Base-by-base conservation (phyloP, 2,329 filamentous ascomycete species). In the Tolypocladium album region DNA sequence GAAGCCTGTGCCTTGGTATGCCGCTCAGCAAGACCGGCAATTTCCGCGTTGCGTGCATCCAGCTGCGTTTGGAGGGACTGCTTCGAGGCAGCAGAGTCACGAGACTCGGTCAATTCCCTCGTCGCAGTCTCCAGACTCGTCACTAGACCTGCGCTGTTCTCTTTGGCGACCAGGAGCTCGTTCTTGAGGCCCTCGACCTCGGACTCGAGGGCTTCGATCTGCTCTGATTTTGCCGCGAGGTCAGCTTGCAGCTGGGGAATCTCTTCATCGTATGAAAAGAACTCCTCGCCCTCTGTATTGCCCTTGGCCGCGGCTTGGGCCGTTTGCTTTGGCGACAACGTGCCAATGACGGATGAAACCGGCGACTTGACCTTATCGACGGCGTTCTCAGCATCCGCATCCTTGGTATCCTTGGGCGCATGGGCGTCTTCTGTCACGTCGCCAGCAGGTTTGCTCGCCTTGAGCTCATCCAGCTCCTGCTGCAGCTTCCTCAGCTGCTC, bases 261-360 rank as follows among this genome's bases (percentile, higher is more conserved):
- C 73, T 97, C 93, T 57, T 88, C 88, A 61, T 97, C 92, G 67
- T 92, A 95, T 0, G 92, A 96, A 74, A 97, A 97, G 74, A 97
- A 88, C 56, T 96, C 90, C 64, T 92, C 89, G 22, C 73, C 76
- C 5, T 74, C 55, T 15, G 62, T 9, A 17, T 40, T 52, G 31
- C 55, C 72, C 3, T 70, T 65, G 39, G 72, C 69, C 9, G 69
- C 64, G 24, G 68, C 66, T 55, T 74, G 65, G 6, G 74, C 64
- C 61, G 77, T 78, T 42, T 79, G 75, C 63, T 73, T 79, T 4
- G 77, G 76, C 2, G 79, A 31, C 27, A 5, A 31, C 27, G 5
- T 31, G 27, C 27, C 27, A 31, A 5, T 31, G 27, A 31, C 27
- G 5, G 27, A 5, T 31, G 27, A 3, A 31, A 31, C 27, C 27